Evolutionary conservation across 192 early-diverging fungal species (phyloP), one percentile per base, ranked within the genome.

Genomic region (Polychytrium aggregatum): DNA sequence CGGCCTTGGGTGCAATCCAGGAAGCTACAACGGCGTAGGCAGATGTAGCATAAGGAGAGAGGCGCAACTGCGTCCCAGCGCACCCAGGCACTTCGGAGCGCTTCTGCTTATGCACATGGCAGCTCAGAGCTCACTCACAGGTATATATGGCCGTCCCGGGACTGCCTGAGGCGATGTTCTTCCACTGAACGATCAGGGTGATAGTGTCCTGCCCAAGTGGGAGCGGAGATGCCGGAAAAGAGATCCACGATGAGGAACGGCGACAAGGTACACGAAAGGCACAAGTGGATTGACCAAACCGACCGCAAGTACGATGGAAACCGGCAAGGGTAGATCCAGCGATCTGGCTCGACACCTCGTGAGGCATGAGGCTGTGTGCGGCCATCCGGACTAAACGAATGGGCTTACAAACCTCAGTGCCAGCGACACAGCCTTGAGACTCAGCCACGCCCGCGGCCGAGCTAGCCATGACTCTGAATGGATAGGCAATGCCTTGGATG

Each of bases 1-100:
- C 67, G 25, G 55, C 60, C 39, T 65, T 65, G 10, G 67, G 52
- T 14, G 67, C 67, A 13, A 59, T 71, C 67, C 67, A 70, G 1
- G 67, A 70, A 29, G 67, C 46, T 56, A 30, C n/a, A n/a, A n/a
- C n/a, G n/a, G 13, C 6, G 46, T 17, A 9, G n/a, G 11, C 18
- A 30, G 16, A 21, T 31, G 16, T 30, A 28, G n/a, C 24, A 46
- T 17, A 39, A 47, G 20, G 22, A 29, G 22, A n/a, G n/a, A n/a
- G n/a, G n/a, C n/a, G n/a, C n/a, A n/a, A n/a, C n/a, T n/a, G n/a
- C n/a, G n/a, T n/a, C n/a, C n/a, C n/a, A n/a, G n/a, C n/a, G 9
- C 9, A 14, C 20, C 11, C 36, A 14, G 48, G 14, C 14, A 42
- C 40, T 43, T 44, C 10, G 9, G 27, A 29, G 40, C 7, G 37